Evolutionary conservation across 2,329 filamentous ascomycete species (phyloP), one percentile per base, ranked within the genome.

Genomic region (Cercospora brassicicola): DNA sequence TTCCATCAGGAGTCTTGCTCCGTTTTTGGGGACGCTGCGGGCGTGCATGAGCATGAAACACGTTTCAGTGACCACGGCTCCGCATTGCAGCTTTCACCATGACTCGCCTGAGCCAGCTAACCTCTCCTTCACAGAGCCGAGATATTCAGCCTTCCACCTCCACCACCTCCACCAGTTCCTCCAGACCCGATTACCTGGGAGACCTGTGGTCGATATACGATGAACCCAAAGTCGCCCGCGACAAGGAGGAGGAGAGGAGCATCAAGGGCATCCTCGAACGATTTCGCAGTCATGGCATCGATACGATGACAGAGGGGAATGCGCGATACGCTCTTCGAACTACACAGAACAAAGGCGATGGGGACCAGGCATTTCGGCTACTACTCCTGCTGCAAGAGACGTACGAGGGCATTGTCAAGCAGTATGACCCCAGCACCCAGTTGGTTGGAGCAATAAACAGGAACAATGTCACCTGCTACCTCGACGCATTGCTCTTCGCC

Each of bases 371-470:
- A 2, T 88, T 91, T 73, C 88, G 93, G 62, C 84, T 97, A 68
- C 84, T 97, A 59, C 81, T 91, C 51, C 83, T 97, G 26, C 88
- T 96, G 71, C 89, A 94, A 75, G 89, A 94, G 73, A 92, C 94
- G 0, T 89, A 92, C 45, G 88, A 92, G 31, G 94, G 94, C 15
- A 87, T 92, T 48, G 86, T 98, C 71, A 85, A 89, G 70, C 87
- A 88, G 15, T 96, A 92, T 81, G 86, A 92, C 65, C 88, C 92
- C 8, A 85, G 85, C 63, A 85, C 90, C 7, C 86, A 86, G 66
- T 89, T 98, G 82, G 82, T 92, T 4, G 95, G 95, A 6, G 94
- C 95, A 11, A 90, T 92, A 74, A 99, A 99, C 76, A 86, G 93
- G 59, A 86, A 90, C 55, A 88, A 87, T 59, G 93, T 97, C 39